Evolutionary conservation across 805 yeast species (phyloP).

Genomic region (Wickerhamomyces mucosus): DNA sequence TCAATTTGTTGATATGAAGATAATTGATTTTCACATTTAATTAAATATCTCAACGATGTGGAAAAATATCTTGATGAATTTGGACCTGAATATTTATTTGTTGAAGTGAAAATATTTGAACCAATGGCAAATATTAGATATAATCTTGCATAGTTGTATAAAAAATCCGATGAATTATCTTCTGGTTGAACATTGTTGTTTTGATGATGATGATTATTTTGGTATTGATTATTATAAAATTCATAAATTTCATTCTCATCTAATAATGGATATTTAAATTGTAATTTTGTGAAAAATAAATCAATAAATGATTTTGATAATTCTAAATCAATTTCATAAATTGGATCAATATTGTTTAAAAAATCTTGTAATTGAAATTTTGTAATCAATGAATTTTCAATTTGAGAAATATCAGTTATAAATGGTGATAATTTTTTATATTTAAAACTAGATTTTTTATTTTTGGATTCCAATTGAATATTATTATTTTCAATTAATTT

Average conservation of each 20-base stretch:
- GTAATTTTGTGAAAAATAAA: conserved; percentile 45
- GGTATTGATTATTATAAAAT: conserved; percentile 35
- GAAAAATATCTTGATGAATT: conserved; percentile 48
- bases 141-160: conserved; percentile 42
- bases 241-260: conserved; percentile 41
- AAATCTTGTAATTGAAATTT: conserved; percentile 40
- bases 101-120: conserved; percentile 42
- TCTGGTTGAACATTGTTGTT: too few species aligned
- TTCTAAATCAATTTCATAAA: conserved; percentile 40
- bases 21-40: conserved; percentile 32
- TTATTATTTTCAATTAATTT: conserved; percentile 29
- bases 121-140: conserved; percentile 45
- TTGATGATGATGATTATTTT: too few species aligned
- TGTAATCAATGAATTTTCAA: conserved; percentile 28
- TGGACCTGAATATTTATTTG: conserved; percentile 47
- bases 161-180: too few species aligned
- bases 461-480: conserved; percentile 18
- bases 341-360: conserved; percentile 34
- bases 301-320: conserved; percentile 42
- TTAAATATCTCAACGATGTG: conserved; percentile 47
- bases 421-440: conserved; percentile 31
- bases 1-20: conserved; percentile 38
- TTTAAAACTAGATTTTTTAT: conserved; percentile 23
- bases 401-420: conserved; percentile 10
- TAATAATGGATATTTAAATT: conserved; percentile 46